Evolutionary conservation across 2,329 filamentous ascomycete genomes (phyloP), one percentile per base, ranked within the genome.

Genomic region (Pseudocercospora crystallina): DNA sequence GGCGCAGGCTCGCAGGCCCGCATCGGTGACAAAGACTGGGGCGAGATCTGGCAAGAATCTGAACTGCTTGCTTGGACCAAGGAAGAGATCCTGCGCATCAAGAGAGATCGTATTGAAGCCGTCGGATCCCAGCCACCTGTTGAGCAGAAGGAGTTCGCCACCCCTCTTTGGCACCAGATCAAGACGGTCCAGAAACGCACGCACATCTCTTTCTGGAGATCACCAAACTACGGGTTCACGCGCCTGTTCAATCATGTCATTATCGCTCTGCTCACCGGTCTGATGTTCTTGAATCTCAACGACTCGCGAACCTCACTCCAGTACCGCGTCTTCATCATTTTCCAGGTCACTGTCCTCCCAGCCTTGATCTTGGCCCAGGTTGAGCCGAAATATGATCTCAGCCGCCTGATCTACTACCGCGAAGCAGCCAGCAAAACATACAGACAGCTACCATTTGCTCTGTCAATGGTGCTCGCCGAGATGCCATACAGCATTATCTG

Each of bases 401-500:
- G 86, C 55, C 82, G 90, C 37, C 79, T 88, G 65, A 85, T 95
- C 57, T 91, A 89, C 74, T 94, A 91, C 78, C 86, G 90, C 51
- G 90, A 96, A 72, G 81, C 87, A 13, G 86, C 87, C 12, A 85
- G 86, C 49, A 95, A 95, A 74, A 90, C 91, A 70, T 96, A 96
- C 77, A 85, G 82, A 54, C 82, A 86, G 40, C 83, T 89, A 54
- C 87, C 87, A 2, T 96, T 96, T 62, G 85, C 85, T 0, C 71
- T 86, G 0, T 84, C 85, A 31, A 87, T 94, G 76, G 80, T 92
- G n/a, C 65, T 90, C 5, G 89, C 88, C 26, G 90, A 96, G 70
- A 79, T 95, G 66, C 90, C 90, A 0, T 95, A 95, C 76, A 86
- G 82, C 34, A 74, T 95, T 12, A 70, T 96, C 39, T 95, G 89